Base-by-base conservation (phyloP, 441 rosid species). In the Breynia disticha region DNA sequence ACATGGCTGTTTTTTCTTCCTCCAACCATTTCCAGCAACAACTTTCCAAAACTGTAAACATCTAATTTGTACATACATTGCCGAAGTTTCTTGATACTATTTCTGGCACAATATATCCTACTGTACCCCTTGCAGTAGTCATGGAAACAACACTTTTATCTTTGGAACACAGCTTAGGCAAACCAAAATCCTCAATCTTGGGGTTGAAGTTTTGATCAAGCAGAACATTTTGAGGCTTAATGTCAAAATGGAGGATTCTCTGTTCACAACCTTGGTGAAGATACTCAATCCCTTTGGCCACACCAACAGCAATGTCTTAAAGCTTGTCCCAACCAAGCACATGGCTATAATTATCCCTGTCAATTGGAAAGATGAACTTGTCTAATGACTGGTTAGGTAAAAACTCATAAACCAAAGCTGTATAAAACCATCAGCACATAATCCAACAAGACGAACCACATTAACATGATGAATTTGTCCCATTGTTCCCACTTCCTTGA, bases 261-360 rank as follows among this genome's bases (percentile, higher is more conserved):
- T 67, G 67, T 7, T 62, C 67, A 16, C 72, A 62, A 7, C 67
- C 72, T 24, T 62, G 72, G 64, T 67, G 72, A 49, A 67, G 72
- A 52, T 62, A 67, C 15, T 67, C 72, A 2, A 67, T 62, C 18
- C 67, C 72, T 37, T 57, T 62, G 7, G 64, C 72, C 2, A 57
- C 54, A 20, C 67, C 72, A 22, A 62, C 21, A 35, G 72, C 60
- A 21, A 62, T 67, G 8, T 62, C 56, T 28, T 57, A 49, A 2
- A 67, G 56, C 28, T 48, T 67, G 11, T 48, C 32, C 72, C 72
- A 67, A 4, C 62, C 64, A 43, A 62, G 60, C 48, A 8, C 0
- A 54, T 17, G 38, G 1, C 11, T 14, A 54, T 17, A 22, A 0
- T 14, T 14, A 16, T 54, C 28, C 1, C 11, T 46, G 7, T 48